A percentile compares a stretch with the other conserved stretches of the same genome.
Conservation (phyloP, 1,284 basidiomycete species). For the Pterula multifida region DNA sequence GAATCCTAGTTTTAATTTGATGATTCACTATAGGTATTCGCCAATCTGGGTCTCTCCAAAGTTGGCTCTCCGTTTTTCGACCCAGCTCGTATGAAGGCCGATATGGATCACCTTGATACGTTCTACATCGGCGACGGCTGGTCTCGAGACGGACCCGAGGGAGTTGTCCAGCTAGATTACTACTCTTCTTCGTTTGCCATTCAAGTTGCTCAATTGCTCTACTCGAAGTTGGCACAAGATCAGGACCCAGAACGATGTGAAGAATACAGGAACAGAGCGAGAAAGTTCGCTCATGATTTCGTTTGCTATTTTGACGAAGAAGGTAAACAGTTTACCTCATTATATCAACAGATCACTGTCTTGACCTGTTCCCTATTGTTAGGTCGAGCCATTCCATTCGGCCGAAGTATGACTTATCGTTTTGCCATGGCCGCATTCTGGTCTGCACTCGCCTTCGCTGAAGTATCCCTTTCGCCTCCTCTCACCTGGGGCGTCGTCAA, state of each 20-base stretch:
- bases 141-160: conserved; percentile 69
- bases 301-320: conserved; percentile 66
- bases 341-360: neutral
- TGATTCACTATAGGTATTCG: conserved; percentile 40
- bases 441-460: conserved; percentile 61
- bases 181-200: conserved; percentile 75
- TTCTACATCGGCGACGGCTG: conserved; percentile 71
- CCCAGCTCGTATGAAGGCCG: conserved; percentile 51
- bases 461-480: conserved; percentile 55
- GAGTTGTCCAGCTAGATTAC: conserved; percentile 69
- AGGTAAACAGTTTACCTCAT: conserved; percentile 25
- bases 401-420: conserved; percentile 65
- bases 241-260: conserved; percentile 55
- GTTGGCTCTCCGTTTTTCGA: conserved; percentile 50
- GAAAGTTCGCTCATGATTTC: conserved; percentile 56
- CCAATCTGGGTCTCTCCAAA: conserved; percentile 60
- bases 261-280: conserved; percentile 52
- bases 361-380: neutral
- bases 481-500: conserved; percentile 67
- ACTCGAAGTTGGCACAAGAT: conserved; percentile 52
- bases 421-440: conserved; percentile 74
- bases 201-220: conserved; percentile 62
- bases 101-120: conserved; percentile 68
- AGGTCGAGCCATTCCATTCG: conserved; percentile 70
- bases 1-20: conserved; percentile 1